These are phyloP conservation scores for Pythium phragmiticola DNA, from an alignment of 352 stramenopile species.

Conservation along the genomic window DNA sequence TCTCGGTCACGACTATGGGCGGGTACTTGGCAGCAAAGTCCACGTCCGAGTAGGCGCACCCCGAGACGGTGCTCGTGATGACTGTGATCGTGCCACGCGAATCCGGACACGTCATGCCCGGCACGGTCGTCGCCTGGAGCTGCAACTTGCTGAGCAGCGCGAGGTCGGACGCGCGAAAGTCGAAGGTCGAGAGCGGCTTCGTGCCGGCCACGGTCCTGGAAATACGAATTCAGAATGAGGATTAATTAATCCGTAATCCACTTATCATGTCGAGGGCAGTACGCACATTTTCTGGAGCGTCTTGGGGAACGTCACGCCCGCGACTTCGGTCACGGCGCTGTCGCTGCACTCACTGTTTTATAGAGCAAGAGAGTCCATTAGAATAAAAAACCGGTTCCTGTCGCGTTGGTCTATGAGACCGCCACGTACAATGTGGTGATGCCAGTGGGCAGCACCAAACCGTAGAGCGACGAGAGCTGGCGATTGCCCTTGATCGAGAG, in stretches of 20 bases:
- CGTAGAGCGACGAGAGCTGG: slow-evolving; percentile 40
- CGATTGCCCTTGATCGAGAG: slow-evolving; percentile 43
- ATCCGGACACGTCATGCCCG: slow-evolving; percentile 8
- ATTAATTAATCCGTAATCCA: too few relatives aligned
- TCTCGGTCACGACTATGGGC: neutral
- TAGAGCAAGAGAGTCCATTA: neutral
- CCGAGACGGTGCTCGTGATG: neutral
- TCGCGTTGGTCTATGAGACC: neutral
- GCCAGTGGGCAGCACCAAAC: slow-evolving; percentile 40
- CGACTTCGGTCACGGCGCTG: slow-evolving; percentile 23
- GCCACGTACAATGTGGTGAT: slow-evolving; percentile 25
- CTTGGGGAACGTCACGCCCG: slow-evolving; percentile 30
- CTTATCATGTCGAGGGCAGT: neutral
- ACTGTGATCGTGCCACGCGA: neutral
- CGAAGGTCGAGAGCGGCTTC: slow-evolving; percentile 12
- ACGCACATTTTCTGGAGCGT: slow-evolving; percentile 41
- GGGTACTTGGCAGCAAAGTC: slow-evolving; percentile 16
- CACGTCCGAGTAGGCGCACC: slow-evolving; percentile 13
- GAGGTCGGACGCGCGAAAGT: slow-evolving; percentile 18
- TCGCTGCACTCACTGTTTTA: slow-evolving; percentile 20
- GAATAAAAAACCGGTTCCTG: too few relatives aligned
- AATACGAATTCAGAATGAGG: slow-evolving; percentile 15
- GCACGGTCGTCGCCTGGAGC: slow-evolving; percentile 1
- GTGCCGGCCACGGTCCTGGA: slow-evolving; percentile 14
- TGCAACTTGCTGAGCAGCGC: slow-evolving; percentile 11